Evolutionary conservation across 2,329 filamentous ascomycete genomes (phyloP).

Genomic region (Hypoxylon sp.): DNA sequence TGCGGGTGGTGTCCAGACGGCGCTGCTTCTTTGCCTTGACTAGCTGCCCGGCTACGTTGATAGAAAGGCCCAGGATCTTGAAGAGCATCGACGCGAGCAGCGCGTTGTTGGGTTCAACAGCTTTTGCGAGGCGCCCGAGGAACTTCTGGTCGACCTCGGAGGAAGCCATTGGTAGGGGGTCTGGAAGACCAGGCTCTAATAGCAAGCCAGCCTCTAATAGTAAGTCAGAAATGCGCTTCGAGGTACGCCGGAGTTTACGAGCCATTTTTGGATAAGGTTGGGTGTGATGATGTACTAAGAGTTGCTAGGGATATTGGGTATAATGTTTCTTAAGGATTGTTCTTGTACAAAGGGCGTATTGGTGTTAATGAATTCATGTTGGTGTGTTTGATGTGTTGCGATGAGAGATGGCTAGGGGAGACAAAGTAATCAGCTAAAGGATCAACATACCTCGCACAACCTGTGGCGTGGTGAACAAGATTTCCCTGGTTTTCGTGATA

Average conservation of each 20-base stretch:
- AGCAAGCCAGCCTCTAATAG: constrained; percentile 11
- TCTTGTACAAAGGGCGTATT: constrained; percentile 4
- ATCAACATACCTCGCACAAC: constrained; percentile 33
- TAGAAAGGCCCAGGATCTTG: constrained; percentile 90
- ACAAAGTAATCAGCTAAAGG: neutral
- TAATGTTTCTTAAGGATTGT: constrained; percentile 12
- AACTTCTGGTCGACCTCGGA: constrained; percentile 98
- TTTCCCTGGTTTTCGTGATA: constrained; percentile 2
- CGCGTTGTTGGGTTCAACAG: constrained; percentile 82
- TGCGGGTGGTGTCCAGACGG: constrained; percentile 81
- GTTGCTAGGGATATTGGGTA: neutral
- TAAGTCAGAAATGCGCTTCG: constrained; percentile 26
- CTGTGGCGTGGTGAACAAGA: constrained; percentile 8
- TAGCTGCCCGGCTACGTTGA: constrained; percentile 87
- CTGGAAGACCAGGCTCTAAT: constrained; percentile 16
- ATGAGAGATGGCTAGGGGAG: neutral
- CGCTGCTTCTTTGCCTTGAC: constrained; percentile 86
- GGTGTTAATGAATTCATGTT: neutral
- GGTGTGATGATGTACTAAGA: neutral
- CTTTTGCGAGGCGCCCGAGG: constrained; percentile 87
- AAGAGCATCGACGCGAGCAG: constrained; percentile 87
- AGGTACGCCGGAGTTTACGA: neutral
- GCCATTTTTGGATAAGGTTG: neutral
- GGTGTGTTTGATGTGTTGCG: constrained; percentile 2
- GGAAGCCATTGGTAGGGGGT: constrained; percentile 79